Conservation (phyloP, 2,329 filamentous ascomycete species). For the Xenoacremonium recifei region DNA sequence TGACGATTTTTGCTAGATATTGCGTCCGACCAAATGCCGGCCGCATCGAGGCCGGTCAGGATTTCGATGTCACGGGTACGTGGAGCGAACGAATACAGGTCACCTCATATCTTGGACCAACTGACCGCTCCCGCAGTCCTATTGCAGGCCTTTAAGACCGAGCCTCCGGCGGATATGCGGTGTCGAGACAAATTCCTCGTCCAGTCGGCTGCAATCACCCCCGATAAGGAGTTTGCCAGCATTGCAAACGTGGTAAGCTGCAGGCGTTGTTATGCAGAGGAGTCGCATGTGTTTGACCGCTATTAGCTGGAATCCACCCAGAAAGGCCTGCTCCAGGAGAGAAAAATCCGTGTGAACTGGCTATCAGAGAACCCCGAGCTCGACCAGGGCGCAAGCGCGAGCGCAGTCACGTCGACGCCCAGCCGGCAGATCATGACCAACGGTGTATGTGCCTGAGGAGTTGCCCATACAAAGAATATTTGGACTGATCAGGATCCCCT, state of each 20-base stretch:
- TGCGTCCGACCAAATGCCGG: slow-evolving; percentile 97
- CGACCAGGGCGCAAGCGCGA: slow-evolving; percentile 22
- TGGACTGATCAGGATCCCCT: slow-evolving; percentile 10
- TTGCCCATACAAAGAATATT: neutral
- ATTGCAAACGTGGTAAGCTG: slow-evolving; percentile 74
- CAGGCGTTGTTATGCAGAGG: too few relatives aligned
- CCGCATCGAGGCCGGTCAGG: slow-evolving; percentile 84
- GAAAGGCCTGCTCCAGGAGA: slow-evolving; percentile 81
- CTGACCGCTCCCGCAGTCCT: slow-evolving; percentile 60
- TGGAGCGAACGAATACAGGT: slow-evolving; percentile 5
- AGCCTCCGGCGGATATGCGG: slow-evolving; percentile 80
- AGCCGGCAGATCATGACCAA: slow-evolving; percentile 39
- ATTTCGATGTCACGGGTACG: slow-evolving; percentile 90
- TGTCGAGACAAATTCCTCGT: slow-evolving; percentile 98
- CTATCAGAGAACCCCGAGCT: slow-evolving; percentile 58
- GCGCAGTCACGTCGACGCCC: slow-evolving; percentile 36
- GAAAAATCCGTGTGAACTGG: slow-evolving; percentile 93
- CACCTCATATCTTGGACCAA: neutral
- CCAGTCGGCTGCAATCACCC: slow-evolving; percentile 81
- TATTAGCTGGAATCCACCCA: slow-evolving; percentile 75
- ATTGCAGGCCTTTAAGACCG: slow-evolving; percentile 96
- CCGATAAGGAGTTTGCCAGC: slow-evolving; percentile 80
- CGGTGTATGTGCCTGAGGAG: slow-evolving; percentile 38
- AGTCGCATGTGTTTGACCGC: too few relatives aligned
- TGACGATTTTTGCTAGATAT: slow-evolving; percentile 62